Conservation (phyloP, 768 basidiomycete species). For the Boletus barrowsii region DNA sequence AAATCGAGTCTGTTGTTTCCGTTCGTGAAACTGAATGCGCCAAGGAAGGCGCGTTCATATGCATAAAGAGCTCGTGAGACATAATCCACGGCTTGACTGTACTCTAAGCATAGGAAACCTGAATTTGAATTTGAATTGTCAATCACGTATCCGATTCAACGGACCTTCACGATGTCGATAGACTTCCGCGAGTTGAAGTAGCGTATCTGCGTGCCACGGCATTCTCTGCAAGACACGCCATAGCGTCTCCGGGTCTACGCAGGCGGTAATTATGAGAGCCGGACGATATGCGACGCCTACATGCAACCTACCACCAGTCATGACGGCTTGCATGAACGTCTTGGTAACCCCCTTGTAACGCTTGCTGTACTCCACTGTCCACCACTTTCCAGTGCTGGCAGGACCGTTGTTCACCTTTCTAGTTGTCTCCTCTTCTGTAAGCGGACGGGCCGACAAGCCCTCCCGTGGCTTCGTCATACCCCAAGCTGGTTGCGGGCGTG, state of each 20-base stretch:
- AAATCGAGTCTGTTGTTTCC: slow-evolving; percentile 88
- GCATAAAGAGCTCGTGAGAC: slow-evolving; percentile 93
- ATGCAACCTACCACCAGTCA: slow-evolving; percentile 66
- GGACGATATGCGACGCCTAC: neutral
- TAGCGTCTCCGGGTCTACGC: slow-evolving; percentile 74
- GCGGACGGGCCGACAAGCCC: slow-evolving; percentile 63
- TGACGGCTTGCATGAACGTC: slow-evolving; percentile 77
- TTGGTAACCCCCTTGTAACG: slow-evolving; percentile 79
- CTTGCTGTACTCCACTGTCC: slow-evolving; percentile 84
- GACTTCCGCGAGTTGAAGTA: slow-evolving; percentile 36
- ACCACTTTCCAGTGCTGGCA: slow-evolving; percentile 69
- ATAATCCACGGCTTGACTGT: slow-evolving; percentile 79
- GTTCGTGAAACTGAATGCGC: slow-evolving; percentile 79
- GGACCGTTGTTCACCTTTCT: slow-evolving; percentile 43
- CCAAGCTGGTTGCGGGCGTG: slow-evolving; percentile 75
- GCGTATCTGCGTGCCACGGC: slow-evolving; percentile 92
- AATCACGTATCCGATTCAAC: slow-evolving; percentile 1
- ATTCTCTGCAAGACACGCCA: slow-evolving; percentile 70
- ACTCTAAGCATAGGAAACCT: slow-evolving; percentile 47
- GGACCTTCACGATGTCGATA: slow-evolving; percentile 79
- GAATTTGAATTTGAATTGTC: neutral
- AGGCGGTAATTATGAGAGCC: neutral
- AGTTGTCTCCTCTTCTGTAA: slow-evolving; percentile 53
- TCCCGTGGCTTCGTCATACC: slow-evolving; percentile 66
- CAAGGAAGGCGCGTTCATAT: slow-evolving; percentile 87